Evolutionary conservation across 352 stramenopile genomes (phyloP).

Genomic region (Aphanomyces invadans): DNA sequence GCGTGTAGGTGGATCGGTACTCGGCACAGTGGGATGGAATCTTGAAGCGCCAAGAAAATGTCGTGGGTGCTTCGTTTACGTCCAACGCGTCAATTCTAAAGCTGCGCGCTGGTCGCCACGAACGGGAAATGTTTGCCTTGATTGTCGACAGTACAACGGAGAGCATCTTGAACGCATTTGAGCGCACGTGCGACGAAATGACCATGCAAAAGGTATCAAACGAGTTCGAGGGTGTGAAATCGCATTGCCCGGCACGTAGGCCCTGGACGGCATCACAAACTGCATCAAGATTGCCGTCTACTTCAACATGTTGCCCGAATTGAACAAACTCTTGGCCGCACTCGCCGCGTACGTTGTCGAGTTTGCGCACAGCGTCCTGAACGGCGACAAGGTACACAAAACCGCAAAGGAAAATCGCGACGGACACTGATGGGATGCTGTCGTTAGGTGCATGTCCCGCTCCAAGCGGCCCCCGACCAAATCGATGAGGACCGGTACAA

Average conservation of each 20-base stretch:
- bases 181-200: conserved; percentile 73
- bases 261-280: conserved; percentile 71
- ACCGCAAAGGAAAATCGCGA: no score
- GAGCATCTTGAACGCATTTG: conserved; percentile 70
- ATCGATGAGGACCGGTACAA: conserved; percentile 7
- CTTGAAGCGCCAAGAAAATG: conserved; percentile 78
- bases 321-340: conserved; percentile 78
- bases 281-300: conserved; percentile 82
- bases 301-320: conserved; percentile 67
- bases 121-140: conserved; percentile 84
- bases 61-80: conserved; percentile 80
- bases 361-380: conserved; percentile 76
- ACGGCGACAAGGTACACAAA: conserved; percentile 56
- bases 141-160: conserved; percentile 73
- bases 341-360: conserved; percentile 77
- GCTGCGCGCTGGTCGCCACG: conserved; percentile 70
- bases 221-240: no score
- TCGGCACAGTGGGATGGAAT: conserved; percentile 84
- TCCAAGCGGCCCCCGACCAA: not conserved
- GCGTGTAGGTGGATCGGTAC: conserved; percentile 55
- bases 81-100: conserved; percentile 81
- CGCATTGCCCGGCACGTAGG: no score
- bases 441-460: conserved; percentile 33
- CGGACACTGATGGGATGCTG: conserved; percentile 22
- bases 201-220: conserved; percentile 60